Base-by-base conservation (phyloP, 2,329 filamentous ascomycete genomes). In the Phoma sp. region DNA sequence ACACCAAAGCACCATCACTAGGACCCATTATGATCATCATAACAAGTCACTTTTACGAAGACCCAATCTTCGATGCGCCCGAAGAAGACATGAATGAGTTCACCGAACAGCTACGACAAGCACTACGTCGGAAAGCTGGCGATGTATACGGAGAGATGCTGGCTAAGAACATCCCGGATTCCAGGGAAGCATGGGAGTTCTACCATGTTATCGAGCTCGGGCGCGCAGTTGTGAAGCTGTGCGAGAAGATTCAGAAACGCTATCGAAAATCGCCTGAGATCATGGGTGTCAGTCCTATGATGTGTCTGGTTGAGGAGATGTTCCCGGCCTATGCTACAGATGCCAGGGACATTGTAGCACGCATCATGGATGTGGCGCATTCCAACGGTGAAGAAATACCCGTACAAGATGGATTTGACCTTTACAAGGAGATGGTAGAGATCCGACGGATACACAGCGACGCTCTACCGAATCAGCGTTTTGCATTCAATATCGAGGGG, bases 301-400 rank as follows among this genome's bases (percentile, higher is more conserved):
- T 84, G 41, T 89, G 95, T 32, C 80, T 98, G 29, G 86, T 96
- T 6, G 85, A 89, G 61, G 90, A 91, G 47, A 87, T 95, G 49
- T 89, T 98, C 54, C 95, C 95, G 1, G 89, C 89, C 57, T 98
- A 96, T 71, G 93, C 96, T 52, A 86, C 90, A 59, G 93, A 99
- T 73, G 90, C 91, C 4, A 85, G 89, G 58, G 92, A 93, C 66
- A 86, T 99, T 61, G 87, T 98, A 37, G 83, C 87, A 61, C 84
- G 89, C 50, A 95, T 98, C 57, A 81, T 98, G 61, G 83, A 89
- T 54, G 83, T 88, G 47, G 86, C 89, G 22, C 84, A 89, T 61
- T 83, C 86, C 30, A 85, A 83, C 47, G 87, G 85, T 11, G 82
- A 87, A 50, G 91, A 96, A 64, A 86, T 98, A 43, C 87, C 89